Evolutionary conservation across 805 yeast genomes (phyloP), one percentile per base, ranked within the genome.

Genomic region (Kluyveromyces nonfermentans): DNA sequence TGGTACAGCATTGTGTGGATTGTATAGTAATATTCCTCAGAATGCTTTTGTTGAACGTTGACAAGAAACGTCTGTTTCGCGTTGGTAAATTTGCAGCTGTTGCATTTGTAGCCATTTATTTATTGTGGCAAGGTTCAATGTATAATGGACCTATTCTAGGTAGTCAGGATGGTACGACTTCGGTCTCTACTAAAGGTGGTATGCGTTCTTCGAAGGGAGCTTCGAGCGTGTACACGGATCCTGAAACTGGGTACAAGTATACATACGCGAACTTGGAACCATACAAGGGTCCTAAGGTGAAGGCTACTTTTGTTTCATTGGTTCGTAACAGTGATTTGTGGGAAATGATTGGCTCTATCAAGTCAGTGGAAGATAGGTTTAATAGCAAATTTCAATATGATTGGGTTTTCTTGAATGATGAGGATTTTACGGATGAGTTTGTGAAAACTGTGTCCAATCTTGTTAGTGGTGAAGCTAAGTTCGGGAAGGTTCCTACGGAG

Each of bases 351-450:
- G 71, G 68, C 38, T 77, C 93, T 5, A 80, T 87, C 47, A 72
- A 81, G 45, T 70, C 74, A 46, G 75, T 85, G 33, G 95, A 86
- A 69, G 86, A 82, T 62, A 74, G 89, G 44, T 88, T 88, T 69
- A 88, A 90, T 68, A 62, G 65, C 40, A 69, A 79, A 49, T 88
- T 58, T 65, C 77, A 84, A 51, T 89, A 89, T 62, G 95, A 87
- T 60, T 89, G 96, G 96, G 89, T 88, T 14, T 89, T 89, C 63
- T 68, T 90, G 52, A 89, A 89, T 65, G 90, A 90, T 60, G 80
- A 74, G 45, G 80, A 75, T 18, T 89, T 87, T 62, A 68, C 73
- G 30, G 82, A 80, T 1, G 85, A 82, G 45, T 88, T 89, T 66
- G 81, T 77, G 57, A 56, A 56, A 3, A 64, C 68, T 33, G 74